These are phyloP conservation scores for Ambispora gerdemannii DNA, from an alignment of 192 early-diverging fungal species.

Conservation along the genomic window DNA sequence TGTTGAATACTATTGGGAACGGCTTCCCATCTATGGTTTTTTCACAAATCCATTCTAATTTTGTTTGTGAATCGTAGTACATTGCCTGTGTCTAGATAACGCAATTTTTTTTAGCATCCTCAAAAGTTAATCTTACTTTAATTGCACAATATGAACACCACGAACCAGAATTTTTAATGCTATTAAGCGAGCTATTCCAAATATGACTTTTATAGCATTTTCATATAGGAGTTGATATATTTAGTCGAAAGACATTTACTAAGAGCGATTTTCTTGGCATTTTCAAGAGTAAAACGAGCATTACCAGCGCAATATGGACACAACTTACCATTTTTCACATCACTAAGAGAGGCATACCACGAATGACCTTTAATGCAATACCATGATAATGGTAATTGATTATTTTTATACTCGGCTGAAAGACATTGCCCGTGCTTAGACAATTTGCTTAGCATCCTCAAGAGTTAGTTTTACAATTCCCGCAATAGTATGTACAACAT, in stretches of 20 bases:
- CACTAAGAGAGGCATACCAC: not conserved
- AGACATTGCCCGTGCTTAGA: not conserved
- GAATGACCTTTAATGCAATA: not conserved
- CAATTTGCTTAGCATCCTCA: constrained; percentile 17
- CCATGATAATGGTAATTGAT: constrained; percentile 18
- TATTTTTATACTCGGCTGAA: constrained; percentile 19
- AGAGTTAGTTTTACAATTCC: constrained; percentile 8
- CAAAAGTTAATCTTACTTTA: too few relatives aligned
- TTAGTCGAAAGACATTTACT: not conserved
- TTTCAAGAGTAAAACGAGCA: not conserved
- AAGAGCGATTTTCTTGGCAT: too few relatives aligned
- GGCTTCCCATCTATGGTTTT: too few relatives aligned
- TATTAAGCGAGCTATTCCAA: not conserved
- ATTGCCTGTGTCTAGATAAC: too few relatives aligned
- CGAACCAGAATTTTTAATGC: constrained; percentile 1
- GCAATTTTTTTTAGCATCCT: too few relatives aligned
- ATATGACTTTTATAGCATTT: not conserved
- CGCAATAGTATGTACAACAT: constrained; percentile 6
- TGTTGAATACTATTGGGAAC: too few relatives aligned
- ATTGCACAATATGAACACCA: constrained; percentile 11
- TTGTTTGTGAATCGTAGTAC: too few relatives aligned
- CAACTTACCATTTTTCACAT: not conserved
- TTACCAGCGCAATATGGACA: constrained; percentile 7
- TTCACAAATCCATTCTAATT: too few relatives aligned
- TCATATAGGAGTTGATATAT: constrained; percentile 17